Evolutionary conservation across 2,329 filamentous ascomycete species (phyloP).

Genomic region (Tolypocladium capitatum): DNA sequence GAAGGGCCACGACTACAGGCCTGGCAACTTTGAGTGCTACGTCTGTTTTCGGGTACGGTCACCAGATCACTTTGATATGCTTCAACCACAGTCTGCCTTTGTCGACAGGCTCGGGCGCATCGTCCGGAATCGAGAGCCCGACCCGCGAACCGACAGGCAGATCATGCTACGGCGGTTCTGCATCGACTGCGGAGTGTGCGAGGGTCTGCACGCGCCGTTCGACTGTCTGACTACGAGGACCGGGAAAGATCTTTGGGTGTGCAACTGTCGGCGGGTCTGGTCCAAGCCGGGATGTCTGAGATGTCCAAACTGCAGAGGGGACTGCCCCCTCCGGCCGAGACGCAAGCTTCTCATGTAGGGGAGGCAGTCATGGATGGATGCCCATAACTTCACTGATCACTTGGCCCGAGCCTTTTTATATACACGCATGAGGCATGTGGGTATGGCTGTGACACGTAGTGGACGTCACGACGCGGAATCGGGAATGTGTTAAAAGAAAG

Average conservation of each 20-base stretch:
- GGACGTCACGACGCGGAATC: not conserved
- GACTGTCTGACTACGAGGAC: conserved; percentile 24
- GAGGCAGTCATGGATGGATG: not conserved
- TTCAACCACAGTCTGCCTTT: conserved; percentile 19
- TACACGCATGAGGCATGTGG: not conserved
- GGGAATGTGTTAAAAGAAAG: not conserved
- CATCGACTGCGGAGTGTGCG: conserved; percentile 25
- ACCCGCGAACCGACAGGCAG: conserved; percentile 12
- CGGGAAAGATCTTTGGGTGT: conserved; percentile 26
- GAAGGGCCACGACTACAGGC: conserved; percentile 21
- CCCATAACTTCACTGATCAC: not conserved
- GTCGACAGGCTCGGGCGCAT: conserved; percentile 18
- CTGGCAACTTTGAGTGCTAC: conserved; percentile 29
- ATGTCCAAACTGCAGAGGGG: conserved; percentile 21
- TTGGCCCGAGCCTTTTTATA: not conserved
- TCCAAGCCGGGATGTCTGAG: conserved; percentile 20
- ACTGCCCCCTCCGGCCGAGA: conserved; percentile 22
- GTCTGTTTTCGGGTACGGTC: conserved; percentile 26
- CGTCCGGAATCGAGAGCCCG: conserved; percentile 16
- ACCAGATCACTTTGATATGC: conserved; percentile 24
- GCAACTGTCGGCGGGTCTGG: conserved; percentile 22
- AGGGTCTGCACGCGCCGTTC: conserved; percentile 22
- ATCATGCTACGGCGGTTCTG: conserved; percentile 25
- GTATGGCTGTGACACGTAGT: not conserved
- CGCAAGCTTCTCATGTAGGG: conserved; percentile 13